phyloP scores from a whole-genome alignment of 2,329 filamentous ascomycete species.

The Pseudopyricularia javanii region DNA sequence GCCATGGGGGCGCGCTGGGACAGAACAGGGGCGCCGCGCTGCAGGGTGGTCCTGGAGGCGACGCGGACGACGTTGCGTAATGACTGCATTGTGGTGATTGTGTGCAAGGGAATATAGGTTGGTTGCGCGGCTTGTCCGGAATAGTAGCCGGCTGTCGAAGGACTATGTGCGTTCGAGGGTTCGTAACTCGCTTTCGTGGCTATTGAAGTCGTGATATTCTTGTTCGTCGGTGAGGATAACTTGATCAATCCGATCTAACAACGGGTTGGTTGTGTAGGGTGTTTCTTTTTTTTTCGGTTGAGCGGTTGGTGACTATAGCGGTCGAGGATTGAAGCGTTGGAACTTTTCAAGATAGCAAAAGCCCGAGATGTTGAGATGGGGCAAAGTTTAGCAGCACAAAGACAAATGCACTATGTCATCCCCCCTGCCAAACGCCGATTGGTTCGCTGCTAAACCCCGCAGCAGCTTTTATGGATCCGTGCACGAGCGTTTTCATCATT shows the following conservation, averaged over 20 bases:
- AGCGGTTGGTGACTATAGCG: no score
- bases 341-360: no score
- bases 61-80: constrained; percentile 2
- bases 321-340: no score
- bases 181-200: no score
- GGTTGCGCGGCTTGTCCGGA: neutral
- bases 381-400: neutral
- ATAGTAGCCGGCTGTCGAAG: neutral
- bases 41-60: constrained; percentile 7
- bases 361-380: no score
- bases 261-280: neutral
- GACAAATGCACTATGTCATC: constrained; percentile 4
- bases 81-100: neutral
- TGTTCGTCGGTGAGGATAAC: neutral
- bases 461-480: neutral
- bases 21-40: constrained; percentile 1
- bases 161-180: neutral
- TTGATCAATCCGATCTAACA: neutral
- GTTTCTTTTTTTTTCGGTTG: no score
- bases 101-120: neutral
- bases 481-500: neutral
- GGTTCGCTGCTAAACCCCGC: neutral
- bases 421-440: neutral
- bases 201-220: neutral
- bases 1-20: constrained; percentile 5